phyloP scores from a whole-genome alignment of 495 filamentous ascomycete species.

The Podospora pseudoanserina region DNA sequence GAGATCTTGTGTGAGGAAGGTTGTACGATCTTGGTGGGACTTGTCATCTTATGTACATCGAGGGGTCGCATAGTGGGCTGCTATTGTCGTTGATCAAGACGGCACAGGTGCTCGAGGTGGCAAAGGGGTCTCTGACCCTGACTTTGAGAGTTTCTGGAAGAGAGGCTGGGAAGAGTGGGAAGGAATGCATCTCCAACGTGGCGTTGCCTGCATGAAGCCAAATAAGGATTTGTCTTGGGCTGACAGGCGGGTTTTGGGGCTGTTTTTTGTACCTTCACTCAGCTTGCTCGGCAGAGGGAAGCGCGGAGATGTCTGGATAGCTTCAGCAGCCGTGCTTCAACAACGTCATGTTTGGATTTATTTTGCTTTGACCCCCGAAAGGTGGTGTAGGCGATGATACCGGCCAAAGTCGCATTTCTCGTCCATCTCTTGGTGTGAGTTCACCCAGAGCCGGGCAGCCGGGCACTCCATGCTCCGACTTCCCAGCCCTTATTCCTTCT shows the following conservation, averaged over 20 bases:
- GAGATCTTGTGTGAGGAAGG: background rate
- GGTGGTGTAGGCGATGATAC: constrained; percentile 9
- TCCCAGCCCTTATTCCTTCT: background rate
- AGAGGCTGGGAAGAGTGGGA: background rate
- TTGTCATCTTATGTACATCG: background rate
- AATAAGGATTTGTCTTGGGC: background rate
- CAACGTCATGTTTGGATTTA: constrained; percentile 3
- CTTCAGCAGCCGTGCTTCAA: background rate
- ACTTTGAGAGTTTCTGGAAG: background rate
- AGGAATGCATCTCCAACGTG: constrained; percentile 13
- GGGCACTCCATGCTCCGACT: background rate
- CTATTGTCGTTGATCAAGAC: background rate
- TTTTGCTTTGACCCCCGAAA: background rate
- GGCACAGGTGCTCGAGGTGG: no score
- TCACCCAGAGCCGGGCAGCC: background rate
- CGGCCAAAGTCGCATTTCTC: background rate
- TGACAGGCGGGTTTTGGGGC: background rate
- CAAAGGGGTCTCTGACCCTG: background rate
- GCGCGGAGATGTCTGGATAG: background rate
- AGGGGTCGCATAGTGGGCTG: background rate
- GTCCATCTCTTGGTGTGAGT: background rate
- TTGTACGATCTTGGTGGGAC: background rate
- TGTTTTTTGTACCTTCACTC: background rate
- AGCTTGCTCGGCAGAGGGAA: background rate
- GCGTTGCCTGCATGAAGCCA: constrained; percentile 10